These are phyloP conservation scores for Colletotrichum sp. DNA, from an alignment of 2,329 filamentous ascomycete species.

Conservation along the genomic window DNA sequence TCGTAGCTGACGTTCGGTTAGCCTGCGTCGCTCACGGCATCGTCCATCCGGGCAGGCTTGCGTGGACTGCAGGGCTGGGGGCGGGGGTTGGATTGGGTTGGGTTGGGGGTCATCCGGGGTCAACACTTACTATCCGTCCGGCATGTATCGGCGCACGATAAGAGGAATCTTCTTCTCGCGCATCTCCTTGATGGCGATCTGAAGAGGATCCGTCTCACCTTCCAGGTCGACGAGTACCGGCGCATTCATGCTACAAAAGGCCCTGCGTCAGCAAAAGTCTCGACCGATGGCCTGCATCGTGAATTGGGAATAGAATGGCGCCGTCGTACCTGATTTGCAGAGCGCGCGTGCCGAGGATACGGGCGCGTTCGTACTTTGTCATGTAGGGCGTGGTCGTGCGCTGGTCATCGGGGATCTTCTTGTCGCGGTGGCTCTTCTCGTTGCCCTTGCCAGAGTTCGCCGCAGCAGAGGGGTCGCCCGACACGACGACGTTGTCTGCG, in stretches of 20 bases:
- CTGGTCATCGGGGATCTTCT: constrained; percentile 89
- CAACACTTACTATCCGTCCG: constrained; percentile 87
- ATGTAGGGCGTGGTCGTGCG: constrained; percentile 96
- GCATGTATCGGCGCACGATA: constrained; percentile 92
- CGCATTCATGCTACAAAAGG: constrained; percentile 81
- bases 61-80: not conserved
- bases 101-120: not conserved
- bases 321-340: constrained; percentile 87
- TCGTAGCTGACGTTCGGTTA: constrained; percentile 72
- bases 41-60: not conserved
- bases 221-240: constrained; percentile 96
- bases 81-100: not conserved
- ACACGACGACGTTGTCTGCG: constrained; percentile 63
- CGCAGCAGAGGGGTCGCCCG: constrained; percentile 65
- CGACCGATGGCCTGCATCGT: not conserved
- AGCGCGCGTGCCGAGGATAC: constrained; percentile 90
- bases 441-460: constrained; percentile 58
- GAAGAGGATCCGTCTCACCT: constrained; percentile 95
- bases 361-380: constrained; percentile 98
- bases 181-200: constrained; percentile 97
- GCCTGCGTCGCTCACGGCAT: constrained; percentile 21
- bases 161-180: constrained; percentile 98
- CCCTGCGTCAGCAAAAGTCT: constrained; percentile 20
- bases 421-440: constrained; percentile 70
- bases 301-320: not conserved